Conservation (phyloP, 106 monocot genomes). For the Allium fistulosum region DNA sequence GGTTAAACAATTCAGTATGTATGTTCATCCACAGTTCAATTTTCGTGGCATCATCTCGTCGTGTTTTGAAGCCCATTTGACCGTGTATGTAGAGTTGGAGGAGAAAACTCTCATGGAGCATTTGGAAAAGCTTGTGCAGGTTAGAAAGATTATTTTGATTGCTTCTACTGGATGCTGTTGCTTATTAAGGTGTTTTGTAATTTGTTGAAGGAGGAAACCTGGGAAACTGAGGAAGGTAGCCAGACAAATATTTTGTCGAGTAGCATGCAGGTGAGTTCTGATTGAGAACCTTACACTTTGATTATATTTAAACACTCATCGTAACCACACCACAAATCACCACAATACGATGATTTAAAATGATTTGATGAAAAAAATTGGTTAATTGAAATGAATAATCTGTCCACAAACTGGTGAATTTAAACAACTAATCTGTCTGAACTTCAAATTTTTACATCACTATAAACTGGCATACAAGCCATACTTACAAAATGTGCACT, state of each 20-base stretch:
- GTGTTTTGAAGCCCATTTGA: slow-evolving; percentile 90
- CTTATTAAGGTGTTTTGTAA: slow-evolving; percentile 10
- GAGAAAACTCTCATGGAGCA: slow-evolving; percentile 97
- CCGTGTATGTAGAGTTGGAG: slow-evolving; percentile 92
- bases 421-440: no score
- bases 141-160: slow-evolving; percentile 10
- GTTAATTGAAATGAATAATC: not conserved
- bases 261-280: slow-evolving; percentile 78
- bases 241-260: slow-evolving; percentile 97
- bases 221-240: slow-evolving; percentile 97
- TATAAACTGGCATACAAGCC: no score
- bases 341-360: not conserved
- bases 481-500: no score
- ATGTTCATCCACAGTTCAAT: slow-evolving; percentile 57
- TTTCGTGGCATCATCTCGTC: slow-evolving; percentile 97
- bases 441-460: no score
- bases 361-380: not conserved
- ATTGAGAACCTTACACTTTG: not conserved
- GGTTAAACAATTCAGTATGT: not conserved
- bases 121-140: slow-evolving; percentile 98
- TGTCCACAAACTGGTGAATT: no score
- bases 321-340: not conserved
- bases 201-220: slow-evolving; percentile 74
- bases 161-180: not conserved
- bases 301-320: not conserved